A percentile compares a stretch with the other conserved stretches of the same genome.
These are phyloP conservation scores for Boletus fagicola DNA, from an alignment of 768 basidiomycete genomes.

Conservation along the genomic window DNA sequence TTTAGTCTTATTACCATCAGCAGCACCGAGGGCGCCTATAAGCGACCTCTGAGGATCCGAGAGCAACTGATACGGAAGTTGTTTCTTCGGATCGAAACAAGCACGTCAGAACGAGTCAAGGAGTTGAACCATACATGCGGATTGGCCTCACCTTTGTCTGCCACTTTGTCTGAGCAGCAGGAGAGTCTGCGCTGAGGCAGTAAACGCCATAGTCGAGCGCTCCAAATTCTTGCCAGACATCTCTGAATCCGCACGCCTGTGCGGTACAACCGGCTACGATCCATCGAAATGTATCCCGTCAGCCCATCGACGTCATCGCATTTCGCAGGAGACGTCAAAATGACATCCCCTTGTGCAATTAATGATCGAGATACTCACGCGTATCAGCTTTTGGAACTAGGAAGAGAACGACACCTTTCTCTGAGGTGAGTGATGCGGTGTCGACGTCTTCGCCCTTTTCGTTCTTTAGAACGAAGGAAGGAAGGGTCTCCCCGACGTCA, in stretches of 20 bases:
- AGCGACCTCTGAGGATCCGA: slow-evolving; percentile 85
- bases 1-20: slow-evolving; percentile 76
- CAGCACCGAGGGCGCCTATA: slow-evolving; percentile 80
- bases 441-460: slow-evolving; percentile 82
- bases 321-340: background rate
- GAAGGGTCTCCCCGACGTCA: slow-evolving; percentile 73
- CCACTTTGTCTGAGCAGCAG: slow-evolving; percentile 77
- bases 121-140: background rate
- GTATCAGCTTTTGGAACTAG: slow-evolving; percentile 85
- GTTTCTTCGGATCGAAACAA: slow-evolving; percentile 51
- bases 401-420: slow-evolving; percentile 80
- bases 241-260: slow-evolving; percentile 91
- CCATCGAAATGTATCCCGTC: slow-evolving; percentile 1
- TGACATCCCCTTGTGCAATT: background rate
- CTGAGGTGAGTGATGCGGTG: slow-evolving; percentile 56
- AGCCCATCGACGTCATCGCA: background rate
- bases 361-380: slow-evolving; percentile 46
- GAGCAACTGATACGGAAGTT: slow-evolving; percentile 80
- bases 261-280: slow-evolving; percentile 79
- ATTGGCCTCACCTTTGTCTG: slow-evolving; percentile 66
- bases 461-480: slow-evolving; percentile 74
- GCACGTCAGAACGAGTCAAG: slow-evolving; percentile 2
- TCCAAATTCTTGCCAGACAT: slow-evolving; percentile 75
- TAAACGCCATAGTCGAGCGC: slow-evolving; percentile 66
- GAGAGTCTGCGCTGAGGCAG: slow-evolving; percentile 78